Base-by-base conservation (phyloP, 2,329 filamentous ascomycete genomes). In the Cladorrhinum sp. region DNA sequence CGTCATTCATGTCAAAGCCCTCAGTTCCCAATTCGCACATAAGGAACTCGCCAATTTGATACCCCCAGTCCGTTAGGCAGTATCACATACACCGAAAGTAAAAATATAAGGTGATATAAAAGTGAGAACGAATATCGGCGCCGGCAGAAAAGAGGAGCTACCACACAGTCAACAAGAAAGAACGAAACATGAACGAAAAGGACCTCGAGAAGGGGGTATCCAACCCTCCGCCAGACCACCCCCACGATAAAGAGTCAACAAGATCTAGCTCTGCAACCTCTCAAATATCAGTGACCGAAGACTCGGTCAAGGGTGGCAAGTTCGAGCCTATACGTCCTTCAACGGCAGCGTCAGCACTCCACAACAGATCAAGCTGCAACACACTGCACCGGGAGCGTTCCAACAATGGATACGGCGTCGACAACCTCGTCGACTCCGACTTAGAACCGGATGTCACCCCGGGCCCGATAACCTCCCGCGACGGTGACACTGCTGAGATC, bases 321-420 rank as follows among this genome's bases (percentile, higher is more conserved):
- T 69, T 69, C 41, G 68, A 67, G 20, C 69, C 69, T 18, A 72
- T 72, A 55, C 68, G 67, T n/a, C 60, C 58, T 20, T 13, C 18
- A 27, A 20, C 36, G 18, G 16, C 56, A 55, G 41, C 24, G 25
- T 25, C 48, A 55, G 62, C 50, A 57, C 62, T 55, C 22, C 59
- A 53, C 53, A 65, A 41, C 58, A 16, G 13, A 41, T 50, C 60
- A 53, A 53, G 60, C 50, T 54, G 63, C 24, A 54, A 63, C 38
- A 70, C 72, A 6, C 57, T 76, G 1, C 65, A 66, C 49, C 69
- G 70, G 25, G 69, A 68, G 25, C 71, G 74, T 23, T 80, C 78
- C 16, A 75, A 79, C 50, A 80, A 80, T 62, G 77, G 78, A 24
- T 79, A 78, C 62, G 73, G 78, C 52, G 73, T 74, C 36, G 74